phyloP scores from a whole-genome alignment of 768 basidiomycete species.

The Cystofilobasidium ferigula region DNA sequence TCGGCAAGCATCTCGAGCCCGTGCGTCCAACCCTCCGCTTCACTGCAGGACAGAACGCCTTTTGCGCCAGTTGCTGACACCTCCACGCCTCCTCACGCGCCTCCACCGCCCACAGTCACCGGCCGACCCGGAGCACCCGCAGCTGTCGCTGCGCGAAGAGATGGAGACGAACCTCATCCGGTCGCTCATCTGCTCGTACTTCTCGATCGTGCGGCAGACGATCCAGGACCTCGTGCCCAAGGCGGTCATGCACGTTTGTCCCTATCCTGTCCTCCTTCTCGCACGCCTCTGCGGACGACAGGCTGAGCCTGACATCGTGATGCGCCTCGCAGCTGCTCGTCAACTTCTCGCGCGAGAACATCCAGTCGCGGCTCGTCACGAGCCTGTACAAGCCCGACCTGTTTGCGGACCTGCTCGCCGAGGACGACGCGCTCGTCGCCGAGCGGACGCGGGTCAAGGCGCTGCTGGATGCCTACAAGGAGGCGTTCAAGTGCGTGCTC shows the following conservation, averaged over 20 bases:
- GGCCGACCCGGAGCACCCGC: slow-evolving; percentile 46
- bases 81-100: background rate
- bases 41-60: background rate
- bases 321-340: slow-evolving; percentile 52
- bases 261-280: background rate
- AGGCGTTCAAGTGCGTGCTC: slow-evolving; percentile 35
- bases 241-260: slow-evolving; percentile 76
- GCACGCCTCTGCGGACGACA: background rate
- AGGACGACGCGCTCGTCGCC: slow-evolving; percentile 88
- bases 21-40: slow-evolving; percentile 46
- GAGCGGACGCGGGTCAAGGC: slow-evolving; percentile 90
- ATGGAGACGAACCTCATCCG: slow-evolving; percentile 94
- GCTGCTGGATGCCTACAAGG: slow-evolving; percentile 88
- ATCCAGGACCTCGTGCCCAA: slow-evolving; percentile 96
- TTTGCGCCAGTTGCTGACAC: too few relatives aligned
- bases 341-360: slow-evolving; percentile 89
- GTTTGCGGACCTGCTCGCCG: slow-evolving; percentile 79
- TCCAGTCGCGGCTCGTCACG: slow-evolving; percentile 92
- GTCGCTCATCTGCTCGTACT: slow-evolving; percentile 88
- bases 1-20: slow-evolving; percentile 93
- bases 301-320: background rate
- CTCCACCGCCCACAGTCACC: background rate
- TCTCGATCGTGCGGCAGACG: slow-evolving; percentile 86
- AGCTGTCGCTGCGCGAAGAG: slow-evolving; percentile 72
- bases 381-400: slow-evolving; percentile 87